Percentiles rank a stretch among this genome's conserved stretches.
Evolutionary conservation across 345 rosid genomes (phyloP).

Genomic region (Melaleuca quinquenervia): DNA sequence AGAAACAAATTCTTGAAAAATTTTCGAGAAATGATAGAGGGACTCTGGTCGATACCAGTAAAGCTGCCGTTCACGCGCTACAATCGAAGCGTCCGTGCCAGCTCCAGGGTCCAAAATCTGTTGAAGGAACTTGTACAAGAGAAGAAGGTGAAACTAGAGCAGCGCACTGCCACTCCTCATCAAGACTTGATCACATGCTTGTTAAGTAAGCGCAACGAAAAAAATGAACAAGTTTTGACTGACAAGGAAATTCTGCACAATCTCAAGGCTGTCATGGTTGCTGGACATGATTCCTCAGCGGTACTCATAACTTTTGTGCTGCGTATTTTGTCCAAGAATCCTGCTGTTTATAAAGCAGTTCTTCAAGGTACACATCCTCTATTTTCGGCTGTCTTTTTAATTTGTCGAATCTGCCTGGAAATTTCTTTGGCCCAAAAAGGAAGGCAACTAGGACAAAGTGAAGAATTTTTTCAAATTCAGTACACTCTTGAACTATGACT

Average conservation of each 20-base stretch:
- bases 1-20: constrained; percentile 16
- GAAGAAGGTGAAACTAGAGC: constrained; percentile 20
- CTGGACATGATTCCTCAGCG: constrained; percentile 48
- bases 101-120: constrained; percentile 12
- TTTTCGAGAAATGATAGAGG: constrained; percentile 26
- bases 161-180: constrained; percentile 8
- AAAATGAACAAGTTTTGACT: constrained; percentile 7
- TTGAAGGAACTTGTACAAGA: constrained; percentile 21
- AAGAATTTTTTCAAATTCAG: not conserved
- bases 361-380: constrained; percentile 26
- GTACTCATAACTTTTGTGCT: constrained; percentile 35
- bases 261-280: constrained; percentile 37
- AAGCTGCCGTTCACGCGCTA: constrained; percentile 42
- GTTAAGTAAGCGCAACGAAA: constrained; percentile 12
- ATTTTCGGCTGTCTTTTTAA: not conserved
- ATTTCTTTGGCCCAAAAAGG: not conserved
- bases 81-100: constrained; percentile 25
- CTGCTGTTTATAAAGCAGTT: constrained; percentile 22
- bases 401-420: not conserved
- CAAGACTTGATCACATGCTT: constrained; percentile 40
- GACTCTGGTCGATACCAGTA: constrained; percentile 38
- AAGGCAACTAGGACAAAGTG: not conserved
- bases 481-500: not conserved
- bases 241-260: constrained; percentile 44
- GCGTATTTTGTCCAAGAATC: constrained; percentile 28